Evolutionary conservation across 768 basidiomycete species (phyloP).

Genomic region (Tricholoma sp.): DNA sequence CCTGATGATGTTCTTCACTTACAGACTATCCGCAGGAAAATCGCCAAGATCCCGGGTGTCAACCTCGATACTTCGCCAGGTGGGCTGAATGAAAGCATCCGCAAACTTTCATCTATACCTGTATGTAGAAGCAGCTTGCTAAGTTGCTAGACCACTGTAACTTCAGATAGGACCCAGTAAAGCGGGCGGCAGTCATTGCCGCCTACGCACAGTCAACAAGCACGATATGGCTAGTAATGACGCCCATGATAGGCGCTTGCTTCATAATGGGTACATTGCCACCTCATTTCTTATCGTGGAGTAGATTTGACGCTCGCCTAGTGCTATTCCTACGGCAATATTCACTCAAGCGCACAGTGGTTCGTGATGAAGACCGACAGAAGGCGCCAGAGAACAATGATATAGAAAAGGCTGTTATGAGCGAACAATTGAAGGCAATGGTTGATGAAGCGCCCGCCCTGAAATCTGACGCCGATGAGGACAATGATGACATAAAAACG

Average conservation of each 20-base stretch:
- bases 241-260: slow-evolving; percentile 48
- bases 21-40: slow-evolving; percentile 33
- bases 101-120: slow-evolving; percentile 38
- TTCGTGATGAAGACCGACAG: slow-evolving; percentile 34
- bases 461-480: slow-evolving; percentile 2
- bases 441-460: background rate
- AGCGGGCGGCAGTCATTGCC: slow-evolving; percentile 47
- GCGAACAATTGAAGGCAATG: slow-evolving; percentile 1
- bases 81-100: slow-evolving; percentile 42
- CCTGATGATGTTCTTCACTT: background rate
- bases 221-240: slow-evolving; percentile 60
- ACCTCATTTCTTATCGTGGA: slow-evolving; percentile 5
- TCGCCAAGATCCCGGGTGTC: slow-evolving; percentile 33
- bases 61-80: slow-evolving; percentile 35
- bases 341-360: slow-evolving; percentile 46
- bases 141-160: background rate
- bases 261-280: slow-evolving; percentile 45
- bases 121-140: slow-evolving; percentile 22
- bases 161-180: slow-evolving; percentile 37
- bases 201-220: slow-evolving; percentile 61
- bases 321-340: slow-evolving; percentile 57
- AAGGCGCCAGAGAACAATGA: slow-evolving; percentile 17
- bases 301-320: slow-evolving; percentile 17
- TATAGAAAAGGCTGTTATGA: slow-evolving; percentile 15
- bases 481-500: slow-evolving; percentile 24